Base-by-base conservation (phyloP, 2,329 filamentous ascomycete genomes). In the Colletotrichum sansevieriae region DNA sequence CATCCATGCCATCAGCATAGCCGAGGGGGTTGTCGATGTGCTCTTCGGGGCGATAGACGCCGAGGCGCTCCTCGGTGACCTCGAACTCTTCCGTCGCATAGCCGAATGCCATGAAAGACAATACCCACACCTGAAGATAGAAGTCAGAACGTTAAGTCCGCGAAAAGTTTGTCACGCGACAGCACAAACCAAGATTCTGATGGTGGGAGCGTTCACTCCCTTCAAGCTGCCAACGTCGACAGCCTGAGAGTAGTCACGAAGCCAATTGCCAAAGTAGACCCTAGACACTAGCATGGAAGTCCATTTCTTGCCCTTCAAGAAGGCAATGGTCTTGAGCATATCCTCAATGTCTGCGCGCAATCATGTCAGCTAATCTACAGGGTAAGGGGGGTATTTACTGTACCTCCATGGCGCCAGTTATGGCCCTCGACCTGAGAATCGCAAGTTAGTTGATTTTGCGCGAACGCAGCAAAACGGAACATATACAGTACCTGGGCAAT, bases 51-150 rank as follows among this genome's bases (percentile, higher is more conserved):
- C 93, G 88, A 79, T 96, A 96, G 71, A 92, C 90, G 29, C 93
- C 93, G 20, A 96, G 85, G 41, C 92, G 88, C 70, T 95, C 92
- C 46, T 91, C 87, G 1, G 92, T 95, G 52, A 95, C 92, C 75
- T 95, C 93, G 73, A 94, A 96, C 75, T 95, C 93, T 54, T 88
- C 91, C 1, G 93, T 95, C n/a, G 92, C 93, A 80, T 94, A 95
- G 41, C 93, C 93, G 78, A 94, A 93, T 43, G 90, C 89, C 79
- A 95, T 85, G 79, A 95, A 95, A 1, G 91, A 93, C 29, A 96
- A 85, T 49, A 95, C 88, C 92, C 92, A 94, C 70, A 95, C 84
- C 84, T 87, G 62, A 35, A 10, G 8, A 35, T 9, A 60, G 71
- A 44, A 37, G 57, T 70, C 55, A 74, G 46, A 37, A 29, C 33